Percentiles rank a stretch among this genome's conserved stretches.
Conservation (phyloP, 148 eudicot genomes). For the Rhododendron molle region DNA sequence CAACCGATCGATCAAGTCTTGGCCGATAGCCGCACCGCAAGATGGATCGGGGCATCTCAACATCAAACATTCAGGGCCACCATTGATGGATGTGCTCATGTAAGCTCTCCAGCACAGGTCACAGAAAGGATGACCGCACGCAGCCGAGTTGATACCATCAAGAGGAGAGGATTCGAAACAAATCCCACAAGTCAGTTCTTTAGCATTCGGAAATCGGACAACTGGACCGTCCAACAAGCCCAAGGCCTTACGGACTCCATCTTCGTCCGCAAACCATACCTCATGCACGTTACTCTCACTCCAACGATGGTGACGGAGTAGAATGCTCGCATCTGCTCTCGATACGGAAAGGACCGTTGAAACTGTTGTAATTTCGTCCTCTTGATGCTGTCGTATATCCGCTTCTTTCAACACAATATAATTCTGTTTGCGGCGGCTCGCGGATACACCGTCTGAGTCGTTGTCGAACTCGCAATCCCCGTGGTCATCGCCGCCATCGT, state of each 20-base stretch:
- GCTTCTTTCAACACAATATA: slow-evolving; percentile 46
- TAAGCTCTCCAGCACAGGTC: slow-evolving; percentile 45
- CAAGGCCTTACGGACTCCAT: slow-evolving; percentile 41
- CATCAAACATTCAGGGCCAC: slow-evolving; percentile 61
- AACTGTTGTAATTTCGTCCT: slow-evolving; percentile 50
- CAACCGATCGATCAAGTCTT: slow-evolving; percentile 39
- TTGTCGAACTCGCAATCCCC: slow-evolving; percentile 40
- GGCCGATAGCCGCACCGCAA: slow-evolving; percentile 60
- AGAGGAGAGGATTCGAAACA: slow-evolving; percentile 30
- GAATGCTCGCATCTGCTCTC: slow-evolving; percentile 56
- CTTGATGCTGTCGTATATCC: slow-evolving; percentile 59
- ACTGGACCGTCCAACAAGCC: slow-evolving; percentile 44
- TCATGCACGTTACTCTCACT: slow-evolving; percentile 62
- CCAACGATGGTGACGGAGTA: slow-evolving; percentile 71
- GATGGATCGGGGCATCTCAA: slow-evolving; percentile 59
- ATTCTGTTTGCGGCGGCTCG: slow-evolving; percentile 23
- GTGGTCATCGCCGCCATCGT: slow-evolving; percentile 5
- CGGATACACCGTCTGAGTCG: slow-evolving; percentile 17
- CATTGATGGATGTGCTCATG: slow-evolving; percentile 47
- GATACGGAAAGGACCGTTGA: slow-evolving; percentile 66
- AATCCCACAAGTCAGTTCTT: slow-evolving; percentile 32
- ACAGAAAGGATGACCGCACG: slow-evolving; percentile 56
- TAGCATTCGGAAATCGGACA: slow-evolving; percentile 14
- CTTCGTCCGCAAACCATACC: slow-evolving; percentile 81
- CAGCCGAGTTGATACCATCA: slow-evolving; percentile 17